Evolutionary conservation across 2,329 filamentous ascomycete species (phyloP).

Genomic region (Colletotrichum siamense): DNA sequence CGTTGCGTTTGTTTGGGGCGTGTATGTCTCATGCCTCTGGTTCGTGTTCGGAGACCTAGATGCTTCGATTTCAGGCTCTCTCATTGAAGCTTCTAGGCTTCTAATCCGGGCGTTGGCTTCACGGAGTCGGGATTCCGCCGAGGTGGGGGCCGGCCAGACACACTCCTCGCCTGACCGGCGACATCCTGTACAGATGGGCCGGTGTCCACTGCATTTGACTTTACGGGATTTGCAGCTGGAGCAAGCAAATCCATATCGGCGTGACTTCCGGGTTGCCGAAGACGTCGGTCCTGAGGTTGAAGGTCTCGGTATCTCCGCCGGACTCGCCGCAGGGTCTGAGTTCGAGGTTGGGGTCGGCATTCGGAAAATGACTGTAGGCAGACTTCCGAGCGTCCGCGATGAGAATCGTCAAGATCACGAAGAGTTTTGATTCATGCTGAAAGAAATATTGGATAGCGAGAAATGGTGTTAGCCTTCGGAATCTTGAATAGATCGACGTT

Average conservation of each 20-base stretch:
- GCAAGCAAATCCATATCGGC: conserved; percentile 18
- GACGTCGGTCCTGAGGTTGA: neutral
- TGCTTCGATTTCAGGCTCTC: neutral
- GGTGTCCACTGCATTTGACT: conserved; percentile 18
- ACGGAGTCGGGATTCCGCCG: neutral
- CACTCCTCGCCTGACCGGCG: conserved; percentile 9
- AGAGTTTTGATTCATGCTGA: neutral
- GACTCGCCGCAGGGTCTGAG: neutral
- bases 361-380: neutral
- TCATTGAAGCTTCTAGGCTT: neutral
- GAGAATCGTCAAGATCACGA: neutral
- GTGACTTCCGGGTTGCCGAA: neutral
- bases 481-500: neutral
- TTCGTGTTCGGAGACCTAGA: neutral
- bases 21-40: neutral
- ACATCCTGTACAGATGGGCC: conserved; percentile 11
- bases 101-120: conserved; percentile 14
- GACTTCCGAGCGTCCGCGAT: neutral
- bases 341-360: neutral
- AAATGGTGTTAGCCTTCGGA: neutral
- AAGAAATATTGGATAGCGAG: neutral
- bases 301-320: neutral
- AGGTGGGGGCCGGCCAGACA: neutral
- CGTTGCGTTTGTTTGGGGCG: neutral
- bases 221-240: conserved; percentile 15